phyloP scores from a whole-genome alignment of 2,329 filamentous ascomycete genomes.

The Alternaria gaisen region DNA sequence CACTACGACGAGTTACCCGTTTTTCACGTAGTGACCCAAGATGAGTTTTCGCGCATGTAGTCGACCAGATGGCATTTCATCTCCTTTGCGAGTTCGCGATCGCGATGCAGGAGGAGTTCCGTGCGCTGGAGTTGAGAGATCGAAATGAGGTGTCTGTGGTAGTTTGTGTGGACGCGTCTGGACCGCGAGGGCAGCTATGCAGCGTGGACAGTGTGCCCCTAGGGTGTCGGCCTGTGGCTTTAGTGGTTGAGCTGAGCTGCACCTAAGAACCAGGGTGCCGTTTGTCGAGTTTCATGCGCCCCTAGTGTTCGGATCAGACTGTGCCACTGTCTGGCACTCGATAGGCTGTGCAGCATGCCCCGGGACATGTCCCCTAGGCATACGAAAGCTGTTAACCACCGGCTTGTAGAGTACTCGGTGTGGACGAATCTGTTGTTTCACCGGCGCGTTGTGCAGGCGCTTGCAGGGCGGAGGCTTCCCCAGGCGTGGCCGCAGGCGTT shows the following conservation, averaged over 20 bases:
- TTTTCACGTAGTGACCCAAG: conserved; percentile 5
- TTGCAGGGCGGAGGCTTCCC: neutral
- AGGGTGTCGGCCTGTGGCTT: conserved; percentile 14
- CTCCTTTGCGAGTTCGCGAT: conserved; percentile 10
- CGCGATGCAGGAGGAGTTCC: conserved; percentile 13
- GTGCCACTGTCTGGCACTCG: conserved; percentile 10
- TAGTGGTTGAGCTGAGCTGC: conserved; percentile 20
- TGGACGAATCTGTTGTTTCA: conserved; percentile 22
- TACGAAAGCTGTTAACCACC: conserved; percentile 22
- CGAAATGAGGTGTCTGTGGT: conserved; percentile 11
- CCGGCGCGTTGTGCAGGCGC: conserved; percentile 24
- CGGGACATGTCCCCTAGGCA: conserved; percentile 6
- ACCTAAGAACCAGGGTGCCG: conserved; percentile 13
- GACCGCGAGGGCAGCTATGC: conserved; percentile 11
- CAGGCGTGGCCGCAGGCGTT: conserved; percentile 11
- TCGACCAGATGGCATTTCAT: conserved; percentile 3
- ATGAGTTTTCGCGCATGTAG: neutral
- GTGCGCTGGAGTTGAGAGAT: conserved; percentile 14
- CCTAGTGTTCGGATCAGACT: conserved; percentile 23
- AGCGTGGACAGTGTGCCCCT: conserved; percentile 8
- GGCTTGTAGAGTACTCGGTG: conserved; percentile 15
- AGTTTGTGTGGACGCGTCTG: conserved; percentile 7
- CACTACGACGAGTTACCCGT: conserved; percentile 6
- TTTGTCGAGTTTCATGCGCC: conserved; percentile 31
- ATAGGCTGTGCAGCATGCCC: conserved; percentile 21